A percentile compares a stretch with the other conserved stretches of the same genome.
phyloP scores from a whole-genome alignment of 2,329 filamentous ascomycete genomes.

The Aspergillus awamori region DNA sequence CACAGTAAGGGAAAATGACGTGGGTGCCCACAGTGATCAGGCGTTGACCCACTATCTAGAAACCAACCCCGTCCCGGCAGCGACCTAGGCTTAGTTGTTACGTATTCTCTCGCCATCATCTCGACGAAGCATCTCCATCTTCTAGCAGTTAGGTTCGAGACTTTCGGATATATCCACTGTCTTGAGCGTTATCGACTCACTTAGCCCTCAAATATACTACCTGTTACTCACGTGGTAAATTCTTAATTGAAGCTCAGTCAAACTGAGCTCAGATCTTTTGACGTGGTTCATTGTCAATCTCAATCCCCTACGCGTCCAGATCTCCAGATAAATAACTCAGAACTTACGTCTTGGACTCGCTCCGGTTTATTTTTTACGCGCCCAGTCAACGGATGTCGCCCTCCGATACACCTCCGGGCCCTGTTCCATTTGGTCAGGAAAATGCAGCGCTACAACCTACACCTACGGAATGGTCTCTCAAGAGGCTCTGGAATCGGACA shows the following conservation, averaged over 20 bases:
- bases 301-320: background rate
- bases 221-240: background rate
- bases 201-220: background rate
- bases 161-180: too few relatives aligned
- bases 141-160: too few relatives aligned
- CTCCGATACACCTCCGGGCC: background rate
- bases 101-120: too few relatives aligned
- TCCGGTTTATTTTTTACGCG: background rate
- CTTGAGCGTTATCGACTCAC: background rate
- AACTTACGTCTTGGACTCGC: too few relatives aligned
- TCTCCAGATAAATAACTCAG: too few relatives aligned
- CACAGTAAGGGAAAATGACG: too few relatives aligned
- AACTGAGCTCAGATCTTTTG: background rate
- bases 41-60: too few relatives aligned
- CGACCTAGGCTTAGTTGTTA: too few relatives aligned
- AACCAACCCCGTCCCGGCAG: too few relatives aligned
- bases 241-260: background rate
- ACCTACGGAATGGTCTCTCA: background rate
- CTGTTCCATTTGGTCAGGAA: background rate
- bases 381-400: background rate
- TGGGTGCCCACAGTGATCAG: too few relatives aligned
- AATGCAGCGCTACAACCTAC: background rate
- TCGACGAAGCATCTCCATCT: too few relatives aligned
- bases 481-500: background rate
- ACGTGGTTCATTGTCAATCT: background rate